Evolutionary conservation across 345 rosid species (phyloP).

Genomic region (Capsella bursapastoris): DNA sequence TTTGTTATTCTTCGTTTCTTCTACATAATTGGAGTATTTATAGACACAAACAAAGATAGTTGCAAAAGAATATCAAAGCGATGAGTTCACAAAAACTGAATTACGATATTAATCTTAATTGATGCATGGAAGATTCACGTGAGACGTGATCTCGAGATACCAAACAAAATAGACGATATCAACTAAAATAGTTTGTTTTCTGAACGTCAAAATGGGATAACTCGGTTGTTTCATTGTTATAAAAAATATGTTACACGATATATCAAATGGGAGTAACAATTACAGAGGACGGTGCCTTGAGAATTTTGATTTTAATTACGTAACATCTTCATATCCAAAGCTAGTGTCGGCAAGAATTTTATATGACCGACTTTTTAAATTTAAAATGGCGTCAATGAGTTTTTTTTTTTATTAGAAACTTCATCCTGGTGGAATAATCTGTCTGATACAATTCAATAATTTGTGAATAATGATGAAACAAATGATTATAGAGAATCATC

Average conservation of each 20-base stretch:
- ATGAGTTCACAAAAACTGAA: too few species aligned
- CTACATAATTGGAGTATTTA: too few species aligned
- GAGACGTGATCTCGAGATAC: too few species aligned
- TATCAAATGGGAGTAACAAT: neutral
- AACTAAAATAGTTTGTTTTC: too few species aligned
- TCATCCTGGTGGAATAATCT: neutral
- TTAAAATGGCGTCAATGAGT: slow-evolving; percentile 7
- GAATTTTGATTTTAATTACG: neutral
- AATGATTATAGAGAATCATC: slow-evolving; percentile 33
- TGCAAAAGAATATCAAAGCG: neutral
- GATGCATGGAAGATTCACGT: too few species aligned
- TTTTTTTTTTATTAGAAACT: slow-evolving; percentile 15
- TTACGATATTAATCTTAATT: too few species aligned
- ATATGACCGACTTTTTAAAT: slow-evolving; percentile 4
- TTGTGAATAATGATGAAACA: slow-evolving; percentile 31
- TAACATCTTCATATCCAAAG: slow-evolving; percentile 10
- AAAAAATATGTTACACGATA: too few species aligned
- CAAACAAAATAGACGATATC: too few species aligned
- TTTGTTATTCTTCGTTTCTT: too few species aligned
- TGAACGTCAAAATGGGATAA: neutral
- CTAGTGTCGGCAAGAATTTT: neutral
- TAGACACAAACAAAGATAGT: too few species aligned
- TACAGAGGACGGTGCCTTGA: neutral
- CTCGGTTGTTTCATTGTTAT: neutral
- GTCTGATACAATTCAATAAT: slow-evolving; percentile 33